A percentile compares a stretch with the other conserved stretches of the same genome.
phyloP scores from a whole-genome alignment of 163 green algal species.

The Chlamydomonas reinhardtii region DNA sequence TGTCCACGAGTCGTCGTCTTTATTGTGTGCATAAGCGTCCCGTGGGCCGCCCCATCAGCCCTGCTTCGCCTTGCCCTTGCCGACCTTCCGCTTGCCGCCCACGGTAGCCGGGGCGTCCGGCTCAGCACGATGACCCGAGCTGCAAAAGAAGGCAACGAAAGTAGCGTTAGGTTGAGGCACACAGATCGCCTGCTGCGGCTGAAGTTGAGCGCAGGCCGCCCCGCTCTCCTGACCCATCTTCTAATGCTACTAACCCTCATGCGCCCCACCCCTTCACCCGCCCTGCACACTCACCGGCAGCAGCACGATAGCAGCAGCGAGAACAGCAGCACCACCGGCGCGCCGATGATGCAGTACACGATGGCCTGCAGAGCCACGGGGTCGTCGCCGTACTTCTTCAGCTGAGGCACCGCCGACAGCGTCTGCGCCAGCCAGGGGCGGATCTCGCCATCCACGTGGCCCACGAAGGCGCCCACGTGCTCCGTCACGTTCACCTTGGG shows the following conservation, averaged over 20 bases:
- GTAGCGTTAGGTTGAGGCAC: too few relatives aligned
- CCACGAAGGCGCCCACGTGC: constrained; percentile 26
- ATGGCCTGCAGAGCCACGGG: constrained; percentile 29
- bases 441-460: constrained; percentile 23
- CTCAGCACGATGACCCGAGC: neutral
- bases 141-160: neutral
- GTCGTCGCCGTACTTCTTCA: constrained; percentile 38
- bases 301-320: neutral
- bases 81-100: neutral
- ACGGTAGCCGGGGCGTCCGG: neutral
- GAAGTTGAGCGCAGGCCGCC: too few relatives aligned
- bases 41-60: constrained; percentile 45
- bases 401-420: neutral
- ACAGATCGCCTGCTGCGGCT: too few relatives aligned
- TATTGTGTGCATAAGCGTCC: constrained; percentile 23
- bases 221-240: too few relatives aligned
- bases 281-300: constrained; percentile 5
- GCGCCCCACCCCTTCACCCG: neutral
- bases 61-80: constrained; percentile 13
- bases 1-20: neutral
- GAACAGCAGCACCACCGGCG: constrained; percentile 27
- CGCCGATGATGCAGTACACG: constrained; percentile 10
- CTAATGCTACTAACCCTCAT: too few relatives aligned
- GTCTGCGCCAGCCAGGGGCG: constrained; percentile 10
- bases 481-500: constrained; percentile 16